These are phyloP conservation scores for Schizochytrium sp. DNA, from an alignment of 108 stramenopile species.

Conservation along the genomic window DNA sequence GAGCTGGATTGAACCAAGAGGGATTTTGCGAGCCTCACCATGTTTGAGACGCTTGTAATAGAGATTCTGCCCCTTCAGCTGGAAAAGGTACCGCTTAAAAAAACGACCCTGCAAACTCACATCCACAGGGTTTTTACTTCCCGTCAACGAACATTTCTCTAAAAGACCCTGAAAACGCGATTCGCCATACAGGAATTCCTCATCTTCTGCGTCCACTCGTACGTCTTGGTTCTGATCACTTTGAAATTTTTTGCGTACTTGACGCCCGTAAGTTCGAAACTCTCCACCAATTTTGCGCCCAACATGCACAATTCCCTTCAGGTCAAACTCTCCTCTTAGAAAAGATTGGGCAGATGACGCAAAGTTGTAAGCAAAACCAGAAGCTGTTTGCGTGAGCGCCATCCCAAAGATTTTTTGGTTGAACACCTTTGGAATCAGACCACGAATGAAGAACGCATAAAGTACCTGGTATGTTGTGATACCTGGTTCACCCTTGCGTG, in stretches of 20 bases:
- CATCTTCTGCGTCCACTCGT: constrained; percentile 52
- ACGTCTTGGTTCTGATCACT: constrained; percentile 5
- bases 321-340: constrained; percentile 38
- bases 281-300: background rate
- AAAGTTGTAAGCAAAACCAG: constrained; percentile 43
- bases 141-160: background rate
- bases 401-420: constrained; percentile 56
- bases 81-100: background rate
- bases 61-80: constrained; percentile 38
- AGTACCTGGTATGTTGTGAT: constrained; percentile 38
- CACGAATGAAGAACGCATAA: constrained; percentile 49
- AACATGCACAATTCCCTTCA: constrained; percentile 1
- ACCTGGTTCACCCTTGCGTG: constrained; percentile 41
- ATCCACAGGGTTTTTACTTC: background rate
- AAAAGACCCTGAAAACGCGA: background rate
- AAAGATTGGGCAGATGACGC: constrained; percentile 37
- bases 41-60: constrained; percentile 13
- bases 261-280: constrained; percentile 15
- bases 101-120: background rate
- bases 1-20: background rate
- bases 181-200: constrained; percentile 1
- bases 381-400: constrained; percentile 40
- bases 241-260: constrained; percentile 4
- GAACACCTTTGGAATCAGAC: constrained; percentile 50
- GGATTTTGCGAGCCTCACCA: constrained; percentile 46